Evolutionary conservation across 2,329 filamentous ascomycete species (phyloP).

Genomic region (Alternaria postmessia): DNA sequence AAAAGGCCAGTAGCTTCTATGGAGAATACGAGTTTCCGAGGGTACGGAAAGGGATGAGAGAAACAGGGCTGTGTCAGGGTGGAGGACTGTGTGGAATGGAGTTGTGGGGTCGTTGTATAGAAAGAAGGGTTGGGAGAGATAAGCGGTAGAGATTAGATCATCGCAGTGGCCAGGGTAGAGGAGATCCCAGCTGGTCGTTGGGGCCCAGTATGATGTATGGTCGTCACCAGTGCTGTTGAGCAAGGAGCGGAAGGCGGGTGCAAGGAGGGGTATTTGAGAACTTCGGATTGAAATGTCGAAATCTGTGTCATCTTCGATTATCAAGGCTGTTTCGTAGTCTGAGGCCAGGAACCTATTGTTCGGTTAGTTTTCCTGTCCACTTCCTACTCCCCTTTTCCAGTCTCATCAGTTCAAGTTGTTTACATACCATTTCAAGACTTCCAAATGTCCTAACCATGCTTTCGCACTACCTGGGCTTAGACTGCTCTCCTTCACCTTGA

Average conservation of each 20-base stretch:
- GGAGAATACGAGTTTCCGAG: constrained; percentile 40
- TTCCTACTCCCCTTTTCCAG: neutral
- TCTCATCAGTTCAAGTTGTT: neutral
- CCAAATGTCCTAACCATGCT: constrained; percentile 54
- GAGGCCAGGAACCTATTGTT: constrained; percentile 22
- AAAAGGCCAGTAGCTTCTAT: constrained; percentile 47
- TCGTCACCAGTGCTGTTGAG: constrained; percentile 14
- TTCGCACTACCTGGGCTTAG: constrained; percentile 49
- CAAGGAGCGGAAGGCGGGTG: constrained; percentile 24
- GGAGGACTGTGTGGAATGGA: constrained; percentile 28
- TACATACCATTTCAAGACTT: constrained; percentile 45
- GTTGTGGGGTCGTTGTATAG: constrained; percentile 43
- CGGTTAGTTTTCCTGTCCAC: neutral
- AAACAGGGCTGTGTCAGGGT: constrained; percentile 40
- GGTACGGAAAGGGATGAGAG: constrained; percentile 38
- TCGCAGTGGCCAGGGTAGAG: constrained; percentile 55
- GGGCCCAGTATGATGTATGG: constrained; percentile 41
- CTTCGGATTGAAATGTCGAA: constrained; percentile 32
- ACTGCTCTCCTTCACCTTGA: constrained; percentile 38
- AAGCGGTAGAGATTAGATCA: constrained; percentile 39
- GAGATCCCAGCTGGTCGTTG: constrained; percentile 44
- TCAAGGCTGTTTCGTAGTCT: constrained; percentile 33
- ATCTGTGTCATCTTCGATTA: constrained; percentile 42
- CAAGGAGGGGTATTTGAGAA: constrained; percentile 31
- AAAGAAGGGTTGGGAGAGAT: constrained; percentile 26